These are phyloP conservation scores for Ceraceosorus guamensis DNA, from an alignment of 1,284 basidiomycete species.

Conservation along the genomic window DNA sequence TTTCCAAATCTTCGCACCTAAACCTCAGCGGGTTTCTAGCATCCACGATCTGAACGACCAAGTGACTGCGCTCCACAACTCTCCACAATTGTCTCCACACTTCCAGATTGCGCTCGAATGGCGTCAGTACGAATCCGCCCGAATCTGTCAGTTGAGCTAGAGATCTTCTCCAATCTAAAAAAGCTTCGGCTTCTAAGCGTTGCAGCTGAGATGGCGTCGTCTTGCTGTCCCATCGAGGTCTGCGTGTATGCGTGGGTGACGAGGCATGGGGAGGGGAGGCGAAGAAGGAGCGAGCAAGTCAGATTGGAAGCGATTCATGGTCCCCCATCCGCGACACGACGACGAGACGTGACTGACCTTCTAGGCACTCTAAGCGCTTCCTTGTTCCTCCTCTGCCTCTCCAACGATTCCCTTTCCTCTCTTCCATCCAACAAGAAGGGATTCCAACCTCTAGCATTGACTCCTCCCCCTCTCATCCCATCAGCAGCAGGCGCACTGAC, in stretches of 20 bases:
- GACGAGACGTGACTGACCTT: conserved; percentile 4
- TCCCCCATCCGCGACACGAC: not conserved
- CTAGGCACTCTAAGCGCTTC: conserved; percentile 41
- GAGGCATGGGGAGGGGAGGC: not conserved
- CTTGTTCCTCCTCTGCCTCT: conserved; percentile 39
- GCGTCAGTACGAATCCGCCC: conserved; percentile 45
- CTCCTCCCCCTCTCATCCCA: conserved; percentile 1
- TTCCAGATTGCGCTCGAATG: conserved; percentile 48
- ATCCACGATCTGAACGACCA: conserved; percentile 48
- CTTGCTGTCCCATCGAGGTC: conserved; percentile 36
- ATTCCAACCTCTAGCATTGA: conserved; percentile 53
- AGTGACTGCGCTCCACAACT: conserved; percentile 45
- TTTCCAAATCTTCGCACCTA: conserved; percentile 47
- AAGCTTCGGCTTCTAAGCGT: conserved; percentile 42
- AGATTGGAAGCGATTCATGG: no score
- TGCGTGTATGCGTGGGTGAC: not conserved
- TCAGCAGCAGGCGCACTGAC: conserved; percentile 57
- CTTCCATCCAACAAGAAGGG: conserved; percentile 77
- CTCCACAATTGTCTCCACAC: conserved; percentile 49
- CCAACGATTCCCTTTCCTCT: conserved; percentile 63
- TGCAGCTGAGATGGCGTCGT: conserved; percentile 45
- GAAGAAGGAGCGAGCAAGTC: not conserved
- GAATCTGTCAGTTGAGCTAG: conserved; percentile 46
- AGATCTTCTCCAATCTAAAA: conserved; percentile 45
- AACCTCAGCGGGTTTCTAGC: conserved; percentile 46